Conservation (phyloP, 2,329 filamentous ascomycete species). For the Aspergillus fischeri region DNA sequence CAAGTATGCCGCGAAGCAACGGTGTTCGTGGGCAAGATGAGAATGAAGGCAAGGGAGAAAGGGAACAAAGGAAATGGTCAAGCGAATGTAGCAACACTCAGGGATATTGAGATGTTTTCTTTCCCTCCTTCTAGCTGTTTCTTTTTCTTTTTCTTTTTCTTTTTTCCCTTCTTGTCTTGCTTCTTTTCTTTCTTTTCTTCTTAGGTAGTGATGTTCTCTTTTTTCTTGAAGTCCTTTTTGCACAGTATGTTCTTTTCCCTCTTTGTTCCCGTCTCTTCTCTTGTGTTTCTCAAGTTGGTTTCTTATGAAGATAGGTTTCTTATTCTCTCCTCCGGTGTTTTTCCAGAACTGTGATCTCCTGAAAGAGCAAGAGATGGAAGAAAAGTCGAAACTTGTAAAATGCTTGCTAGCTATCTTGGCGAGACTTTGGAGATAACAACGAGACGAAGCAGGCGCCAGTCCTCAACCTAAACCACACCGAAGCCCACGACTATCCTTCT, state of each 20-base stretch:
- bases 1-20: slow-evolving; percentile 14
- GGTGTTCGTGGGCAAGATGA: neutral
- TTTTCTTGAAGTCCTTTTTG: slow-evolving; percentile 10
- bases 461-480: slow-evolving; percentile 25
- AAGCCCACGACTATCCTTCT: slow-evolving; percentile 23
- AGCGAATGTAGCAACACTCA: slow-evolving; percentile 3
- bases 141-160: slow-evolving; percentile 12
- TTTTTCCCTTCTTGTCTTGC: slow-evolving; percentile 7
- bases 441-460: slow-evolving; percentile 30
- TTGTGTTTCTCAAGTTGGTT: slow-evolving; percentile 3
- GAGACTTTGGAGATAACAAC: slow-evolving; percentile 36
- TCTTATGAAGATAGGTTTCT: slow-evolving; percentile 15
- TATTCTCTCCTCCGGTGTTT: slow-evolving; percentile 22
- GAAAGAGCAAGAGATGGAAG: slow-evolving; percentile 33
- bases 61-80: slow-evolving; percentile 6
- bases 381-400: slow-evolving; percentile 40
- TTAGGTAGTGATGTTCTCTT: neutral
- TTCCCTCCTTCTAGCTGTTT: slow-evolving; percentile 12
- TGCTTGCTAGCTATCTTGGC: slow-evolving; percentile 45
- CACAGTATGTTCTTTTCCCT: slow-evolving; percentile 15
- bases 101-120: slow-evolving; percentile 9
- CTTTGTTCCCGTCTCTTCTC: slow-evolving; percentile 13
- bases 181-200: slow-evolving; percentile 6
- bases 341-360: slow-evolving; percentile 22
- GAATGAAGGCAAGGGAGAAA: slow-evolving; percentile 6